Evolutionary conservation across 352 stramenopile species (phyloP).

Genomic region (Pythium dissotocum): DNA sequence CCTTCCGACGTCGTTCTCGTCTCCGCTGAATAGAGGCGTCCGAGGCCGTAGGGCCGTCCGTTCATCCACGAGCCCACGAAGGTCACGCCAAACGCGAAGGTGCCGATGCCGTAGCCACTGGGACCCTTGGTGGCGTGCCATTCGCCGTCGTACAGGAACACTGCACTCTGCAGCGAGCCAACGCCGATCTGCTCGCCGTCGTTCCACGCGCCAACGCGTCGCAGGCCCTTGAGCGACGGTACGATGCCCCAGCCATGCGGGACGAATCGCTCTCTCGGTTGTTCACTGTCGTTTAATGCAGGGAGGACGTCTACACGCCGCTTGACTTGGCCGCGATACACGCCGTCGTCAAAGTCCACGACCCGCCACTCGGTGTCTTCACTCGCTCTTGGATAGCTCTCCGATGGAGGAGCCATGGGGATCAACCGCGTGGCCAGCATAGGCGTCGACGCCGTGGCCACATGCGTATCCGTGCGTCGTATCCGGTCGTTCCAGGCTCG

Average conservation of each 20-base stretch:
- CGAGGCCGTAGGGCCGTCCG: constrained; percentile 40
- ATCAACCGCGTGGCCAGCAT: constrained; percentile 2
- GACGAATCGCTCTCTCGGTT: constrained; percentile 4
- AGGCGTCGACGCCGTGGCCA: not conserved
- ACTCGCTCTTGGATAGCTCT: not conserved
- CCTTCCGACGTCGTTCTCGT: constrained; percentile 22
- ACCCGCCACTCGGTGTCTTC: not conserved
- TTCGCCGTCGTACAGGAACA: constrained; percentile 50
- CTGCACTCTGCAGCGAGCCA: constrained; percentile 39
- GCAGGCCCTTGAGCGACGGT: constrained; percentile 32
- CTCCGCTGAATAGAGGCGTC: constrained; percentile 29
- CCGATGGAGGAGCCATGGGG: constrained; percentile 4
- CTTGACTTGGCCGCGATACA: constrained; percentile 26
- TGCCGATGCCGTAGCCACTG: constrained; percentile 42
- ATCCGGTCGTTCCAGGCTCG: constrained; percentile 20
- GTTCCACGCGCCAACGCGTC: constrained; percentile 40
- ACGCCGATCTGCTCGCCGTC: constrained; percentile 37
- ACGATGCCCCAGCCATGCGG: constrained; percentile 49
- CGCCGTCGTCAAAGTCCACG: constrained; percentile 26
- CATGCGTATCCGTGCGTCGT: not conserved
- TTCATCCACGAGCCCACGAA: constrained; percentile 45
- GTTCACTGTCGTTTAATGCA: not conserved
- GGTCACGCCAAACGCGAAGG: constrained; percentile 41
- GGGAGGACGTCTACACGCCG: not conserved
- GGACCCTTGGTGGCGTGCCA: constrained; percentile 23